These are phyloP conservation scores for Eremothecium gossypii DNA, from an alignment of 1,139 yeast genomes.

Conservation along the genomic window DNA sequence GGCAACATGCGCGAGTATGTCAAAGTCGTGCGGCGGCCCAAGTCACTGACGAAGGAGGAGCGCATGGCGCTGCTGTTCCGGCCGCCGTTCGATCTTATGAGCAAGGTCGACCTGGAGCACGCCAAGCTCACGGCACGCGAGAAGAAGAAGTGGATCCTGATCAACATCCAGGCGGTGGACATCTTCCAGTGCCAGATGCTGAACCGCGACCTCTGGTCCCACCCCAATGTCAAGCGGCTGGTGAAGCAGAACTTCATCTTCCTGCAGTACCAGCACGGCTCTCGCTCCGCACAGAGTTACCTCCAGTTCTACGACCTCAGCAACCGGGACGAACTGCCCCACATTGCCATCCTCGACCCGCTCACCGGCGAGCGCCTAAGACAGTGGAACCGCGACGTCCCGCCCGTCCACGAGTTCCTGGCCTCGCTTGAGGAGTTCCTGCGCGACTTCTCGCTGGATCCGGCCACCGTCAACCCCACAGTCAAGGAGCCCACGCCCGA, in stretches of 20 bases:
- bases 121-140: constrained; percentile 63
- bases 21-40: constrained; percentile 22
- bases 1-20: constrained; percentile 26
- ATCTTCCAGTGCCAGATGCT: constrained; percentile 85
- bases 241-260: constrained; percentile 67
- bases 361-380: constrained; percentile 85
- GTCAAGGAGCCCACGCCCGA: constrained; percentile 36
- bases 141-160: constrained; percentile 68
- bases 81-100: constrained; percentile 89
- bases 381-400: constrained; percentile 60
- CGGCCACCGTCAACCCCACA: constrained; percentile 59
- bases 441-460: constrained; percentile 54
- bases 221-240: constrained; percentile 50
- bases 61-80: constrained; percentile 73
- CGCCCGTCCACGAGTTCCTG: constrained; percentile 49
- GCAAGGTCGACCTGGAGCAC: constrained; percentile 52
- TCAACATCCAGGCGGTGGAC: constrained; percentile 76
- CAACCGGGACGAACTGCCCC: constrained; percentile 53
- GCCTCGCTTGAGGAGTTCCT: constrained; percentile 54
- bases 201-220: constrained; percentile 91
- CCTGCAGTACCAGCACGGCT: constrained; percentile 70
- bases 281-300: constrained; percentile 64
- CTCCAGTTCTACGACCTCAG: constrained; percentile 59
- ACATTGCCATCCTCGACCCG: constrained; percentile 87
- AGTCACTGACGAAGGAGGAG: constrained; percentile 23